These are phyloP conservation scores for Chrysoporthe puriensis DNA, from an alignment of 2,329 filamentous ascomycete species.

Conservation along the genomic window DNA sequence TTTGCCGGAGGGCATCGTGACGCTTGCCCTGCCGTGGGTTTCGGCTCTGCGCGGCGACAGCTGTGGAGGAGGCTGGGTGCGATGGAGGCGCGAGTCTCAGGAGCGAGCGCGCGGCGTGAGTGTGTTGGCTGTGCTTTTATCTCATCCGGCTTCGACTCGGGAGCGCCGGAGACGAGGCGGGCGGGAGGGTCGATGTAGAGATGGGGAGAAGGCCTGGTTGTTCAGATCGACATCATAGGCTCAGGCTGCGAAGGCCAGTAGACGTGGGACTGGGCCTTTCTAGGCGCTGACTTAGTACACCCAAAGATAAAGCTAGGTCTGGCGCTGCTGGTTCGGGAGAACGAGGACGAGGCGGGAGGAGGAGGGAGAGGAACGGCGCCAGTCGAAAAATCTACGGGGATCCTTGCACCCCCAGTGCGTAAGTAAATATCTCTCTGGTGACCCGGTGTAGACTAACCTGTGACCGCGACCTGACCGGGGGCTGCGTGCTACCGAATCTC, in stretches of 20 bases:
- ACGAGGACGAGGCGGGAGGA: background rate
- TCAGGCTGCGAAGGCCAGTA: background rate
- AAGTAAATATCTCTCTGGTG: background rate
- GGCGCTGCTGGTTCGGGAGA: background rate
- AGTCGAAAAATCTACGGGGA: constrained; percentile 2
- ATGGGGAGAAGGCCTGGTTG: background rate
- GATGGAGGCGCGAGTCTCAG: background rate
- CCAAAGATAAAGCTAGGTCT: background rate
- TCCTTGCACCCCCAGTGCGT: background rate
- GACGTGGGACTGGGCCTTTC: background rate
- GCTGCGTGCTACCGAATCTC: too few relatives aligned
- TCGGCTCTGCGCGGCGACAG: background rate
- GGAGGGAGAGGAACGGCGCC: background rate
- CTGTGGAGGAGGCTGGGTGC: too few relatives aligned
- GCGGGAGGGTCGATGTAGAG: background rate
- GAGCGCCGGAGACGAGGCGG: background rate
- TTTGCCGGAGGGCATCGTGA: background rate
- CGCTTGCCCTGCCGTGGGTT: background rate
- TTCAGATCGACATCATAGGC: background rate
- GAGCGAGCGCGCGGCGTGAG: background rate
- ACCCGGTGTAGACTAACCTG: background rate
- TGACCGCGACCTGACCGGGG: background rate
- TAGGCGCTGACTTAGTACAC: background rate
- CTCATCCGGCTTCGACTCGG: background rate
- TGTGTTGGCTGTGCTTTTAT: background rate